Evolutionary conservation across 345 rosid genomes (phyloP), one percentile per base, ranked within the genome.

Genomic region (Camelina sativa): DNA sequence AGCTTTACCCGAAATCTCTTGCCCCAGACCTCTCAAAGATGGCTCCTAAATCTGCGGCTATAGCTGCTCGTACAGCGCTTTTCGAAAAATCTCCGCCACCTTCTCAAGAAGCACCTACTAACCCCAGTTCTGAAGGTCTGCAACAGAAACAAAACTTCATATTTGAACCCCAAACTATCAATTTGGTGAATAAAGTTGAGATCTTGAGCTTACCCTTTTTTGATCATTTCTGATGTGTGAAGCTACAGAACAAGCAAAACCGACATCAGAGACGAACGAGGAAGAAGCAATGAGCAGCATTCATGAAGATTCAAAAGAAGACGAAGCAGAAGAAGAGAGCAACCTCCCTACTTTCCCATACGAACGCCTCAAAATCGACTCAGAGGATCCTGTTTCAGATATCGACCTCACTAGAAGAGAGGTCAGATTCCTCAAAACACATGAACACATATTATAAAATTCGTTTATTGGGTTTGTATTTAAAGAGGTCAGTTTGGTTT

Each of bases 391-490:
- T 48, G 83, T 65, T 28, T 23, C 82, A 43, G 98, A 89, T 64
- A 92, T 96, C 40, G 98, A 96, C 74, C 86, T 92, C 73, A 90
- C 94, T 57, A 96, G 85, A 83, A 83, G 98, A 78, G 99, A 96
- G 97, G 99, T 92, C 74, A 38, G 70, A 35, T 34, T 73, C 70
- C 67, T 74, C 6, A 47, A 62, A 41, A 25, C 59, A 52, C 11
- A 3, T n/a, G n/a, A n/a, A n/a, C n/a, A n/a, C n/a, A 37, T 9
- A 5, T 2, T 34, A 34, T 34, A 63, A 34, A 3, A 44, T 19
- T 22, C 9, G 5, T 54, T 13, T 20, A 4, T 11, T 34, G 19
- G 10, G 25, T 60, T 51, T 73, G 16, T 30, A 52, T 67, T 57
- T 38, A 16, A 43, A 6, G 65, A 53, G 23, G 40, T 15, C 17